phyloP scores from a whole-genome alignment of 1,139 yeast species.

The Pichia inconspicua region DNA sequence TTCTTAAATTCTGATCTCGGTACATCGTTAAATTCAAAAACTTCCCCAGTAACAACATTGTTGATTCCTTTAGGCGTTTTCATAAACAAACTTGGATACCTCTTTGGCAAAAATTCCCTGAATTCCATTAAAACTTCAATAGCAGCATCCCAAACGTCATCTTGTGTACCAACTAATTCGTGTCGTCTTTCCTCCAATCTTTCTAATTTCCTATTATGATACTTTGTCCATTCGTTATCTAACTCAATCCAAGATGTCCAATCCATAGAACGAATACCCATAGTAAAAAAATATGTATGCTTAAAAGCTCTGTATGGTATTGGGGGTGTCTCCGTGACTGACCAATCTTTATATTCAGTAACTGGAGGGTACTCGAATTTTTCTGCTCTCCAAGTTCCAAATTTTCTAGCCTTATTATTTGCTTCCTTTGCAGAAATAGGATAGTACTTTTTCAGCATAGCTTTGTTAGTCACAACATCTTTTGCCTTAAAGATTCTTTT shows the following conservation, averaged over 20 bases:
- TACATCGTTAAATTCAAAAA: slow-evolving; percentile 30
- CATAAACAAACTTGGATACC: slow-evolving; percentile 51
- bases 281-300: slow-evolving; percentile 47
- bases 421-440: slow-evolving; percentile 29
- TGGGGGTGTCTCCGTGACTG: slow-evolving; percentile 42
- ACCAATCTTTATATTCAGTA: slow-evolving; percentile 42
- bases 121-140: slow-evolving; percentile 50
- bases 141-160: slow-evolving; percentile 48
- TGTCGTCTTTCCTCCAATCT: slow-evolving; percentile 40
- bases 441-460: slow-evolving; percentile 16
- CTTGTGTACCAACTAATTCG: slow-evolving; percentile 44
- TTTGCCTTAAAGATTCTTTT: not conserved
- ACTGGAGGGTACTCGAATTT: slow-evolving; percentile 44
- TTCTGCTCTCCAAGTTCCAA: slow-evolving; percentile 48
- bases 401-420: slow-evolving; percentile 35
- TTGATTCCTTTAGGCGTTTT: slow-evolving; percentile 41
- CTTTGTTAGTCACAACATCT: slow-evolving; percentile 1
- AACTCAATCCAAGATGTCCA: slow-evolving; percentile 57
- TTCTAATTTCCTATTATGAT: slow-evolving; percentile 43
- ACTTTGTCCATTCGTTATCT: slow-evolving; percentile 55
- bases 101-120: slow-evolving; percentile 42
- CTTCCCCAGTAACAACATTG: slow-evolving; percentile 48
- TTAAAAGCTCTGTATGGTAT: slow-evolving; percentile 57
- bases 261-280: slow-evolving; percentile 61
- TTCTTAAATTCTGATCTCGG: slow-evolving; percentile 29